phyloP scores from a whole-genome alignment of 1,284 basidiomycete genomes.

The Malassezia vespertilionis region DNA sequence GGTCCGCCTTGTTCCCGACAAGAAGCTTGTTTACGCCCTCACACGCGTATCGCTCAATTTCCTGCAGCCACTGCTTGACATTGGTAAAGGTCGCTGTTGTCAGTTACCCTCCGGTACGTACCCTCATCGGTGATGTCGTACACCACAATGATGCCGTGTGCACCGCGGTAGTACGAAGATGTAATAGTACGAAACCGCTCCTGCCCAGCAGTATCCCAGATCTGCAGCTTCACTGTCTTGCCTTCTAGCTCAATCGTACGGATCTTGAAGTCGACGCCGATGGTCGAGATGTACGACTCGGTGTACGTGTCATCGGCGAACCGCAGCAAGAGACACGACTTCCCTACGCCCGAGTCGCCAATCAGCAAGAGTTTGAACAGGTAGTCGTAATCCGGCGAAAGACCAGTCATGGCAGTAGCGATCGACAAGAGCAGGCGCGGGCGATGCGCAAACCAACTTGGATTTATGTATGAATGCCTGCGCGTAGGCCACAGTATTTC shows the following conservation, averaged over 20 bases:
- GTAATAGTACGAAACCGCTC: conserved; percentile 64
- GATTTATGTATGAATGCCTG: neutral
- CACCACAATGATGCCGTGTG: conserved; percentile 90
- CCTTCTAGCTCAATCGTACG: conserved; percentile 98
- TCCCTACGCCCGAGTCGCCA: conserved; percentile 84
- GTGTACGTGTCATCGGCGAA: conserved; percentile 52
- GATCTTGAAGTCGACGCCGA: conserved; percentile 91
- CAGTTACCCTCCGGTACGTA: conserved; percentile 1
- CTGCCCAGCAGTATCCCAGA: conserved; percentile 53
- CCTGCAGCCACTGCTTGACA: conserved; percentile 98
- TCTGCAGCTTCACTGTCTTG: conserved; percentile 98
- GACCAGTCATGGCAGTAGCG: conserved; percentile 26
- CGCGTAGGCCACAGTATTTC: neutral
- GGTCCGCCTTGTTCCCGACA: conserved; percentile 95
- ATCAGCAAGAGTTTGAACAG: conserved; percentile 51
- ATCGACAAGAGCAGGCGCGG: neutral
- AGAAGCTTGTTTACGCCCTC: conserved; percentile 97
- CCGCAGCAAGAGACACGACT: conserved; percentile 53
- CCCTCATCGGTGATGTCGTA: conserved; percentile 87
- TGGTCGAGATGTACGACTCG: conserved; percentile 50
- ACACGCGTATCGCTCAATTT: conserved; percentile 97
- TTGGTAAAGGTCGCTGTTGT: conserved; percentile 81
- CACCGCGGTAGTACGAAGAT: conserved; percentile 79
- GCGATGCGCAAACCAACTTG: neutral
- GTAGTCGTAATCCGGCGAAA: conserved; percentile 45